phyloP scores from a whole-genome alignment of 192 early-diverging fungal species.

The Linnemannia hyalina region DNA sequence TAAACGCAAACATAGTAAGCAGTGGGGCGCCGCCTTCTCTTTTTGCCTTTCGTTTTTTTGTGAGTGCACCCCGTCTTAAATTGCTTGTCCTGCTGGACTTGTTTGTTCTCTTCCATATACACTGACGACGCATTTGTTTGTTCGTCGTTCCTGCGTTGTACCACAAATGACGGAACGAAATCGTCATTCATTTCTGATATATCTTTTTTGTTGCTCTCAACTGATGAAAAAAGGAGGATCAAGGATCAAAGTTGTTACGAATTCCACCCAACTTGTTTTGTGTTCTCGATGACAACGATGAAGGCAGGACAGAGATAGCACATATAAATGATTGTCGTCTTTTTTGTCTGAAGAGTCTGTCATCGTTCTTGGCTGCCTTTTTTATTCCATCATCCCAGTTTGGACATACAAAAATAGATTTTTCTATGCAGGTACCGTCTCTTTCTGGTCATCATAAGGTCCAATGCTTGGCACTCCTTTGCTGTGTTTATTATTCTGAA shows the following conservation, averaged over 20 bases:
- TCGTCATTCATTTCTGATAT: neutral
- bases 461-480: constrained; percentile 6
- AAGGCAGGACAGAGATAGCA: neutral
- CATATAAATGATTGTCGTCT: neutral
- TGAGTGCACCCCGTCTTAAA: no score
- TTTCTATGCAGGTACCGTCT: neutral
- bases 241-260: neutral
- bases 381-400: neutral
- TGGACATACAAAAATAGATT: neutral
- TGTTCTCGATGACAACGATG: neutral
- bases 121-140: neutral
- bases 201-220: neutral
- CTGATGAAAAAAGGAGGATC: no score
- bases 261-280: neutral
- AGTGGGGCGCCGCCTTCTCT: no score
- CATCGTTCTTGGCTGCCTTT: neutral
- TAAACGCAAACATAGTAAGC: no score
- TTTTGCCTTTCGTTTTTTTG: no score
- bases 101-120: neutral
- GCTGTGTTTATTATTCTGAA: neutral
- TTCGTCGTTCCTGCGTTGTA: neutral
- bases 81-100: neutral
- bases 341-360: neutral
- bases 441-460: neutral
- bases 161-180: neutral